Evolutionary conservation across 257 asterid species (phyloP).

Genomic region (Solanum ahanhuiri): DNA sequence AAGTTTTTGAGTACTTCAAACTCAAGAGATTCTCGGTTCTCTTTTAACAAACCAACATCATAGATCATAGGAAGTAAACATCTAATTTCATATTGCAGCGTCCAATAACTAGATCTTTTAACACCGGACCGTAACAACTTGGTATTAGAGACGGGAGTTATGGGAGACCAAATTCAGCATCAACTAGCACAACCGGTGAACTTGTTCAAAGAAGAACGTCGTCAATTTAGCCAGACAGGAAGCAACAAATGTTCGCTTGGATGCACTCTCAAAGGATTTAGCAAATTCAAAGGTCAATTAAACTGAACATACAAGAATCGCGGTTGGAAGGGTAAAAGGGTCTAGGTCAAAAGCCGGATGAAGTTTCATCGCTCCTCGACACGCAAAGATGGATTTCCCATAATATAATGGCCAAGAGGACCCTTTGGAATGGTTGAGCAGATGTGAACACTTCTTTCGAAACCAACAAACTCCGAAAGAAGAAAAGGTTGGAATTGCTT

Average conservation of each 20-base stretch:
- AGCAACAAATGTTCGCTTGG: not conserved
- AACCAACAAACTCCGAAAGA: not conserved
- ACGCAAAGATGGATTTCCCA: not conserved
- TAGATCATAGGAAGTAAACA: not conserved
- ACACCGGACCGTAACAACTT: not conserved
- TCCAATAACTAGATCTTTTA: not conserved
- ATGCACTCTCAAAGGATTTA: not conserved
- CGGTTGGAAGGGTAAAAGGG: not conserved
- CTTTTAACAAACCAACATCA: not conserved
- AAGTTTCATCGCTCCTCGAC: not conserved
- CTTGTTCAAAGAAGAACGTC: not conserved
- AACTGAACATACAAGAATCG: not conserved
- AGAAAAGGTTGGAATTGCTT: not conserved
- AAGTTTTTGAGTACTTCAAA: not conserved
- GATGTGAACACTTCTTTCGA: not conserved
- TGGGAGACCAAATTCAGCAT: not conserved
- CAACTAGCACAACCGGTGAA: not conserved
- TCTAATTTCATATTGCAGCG: not conserved
- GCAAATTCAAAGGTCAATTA: not conserved
- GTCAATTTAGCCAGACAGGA: not conserved
- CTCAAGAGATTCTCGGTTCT: not conserved
- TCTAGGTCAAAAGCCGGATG: not conserved
- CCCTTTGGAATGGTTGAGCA: not conserved
- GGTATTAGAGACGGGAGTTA: not conserved
- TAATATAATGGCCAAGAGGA: not conserved